Conservation (phyloP, 2,329 filamentous ascomycete species). For the Paraphaeosphaeria minitans region DNA sequence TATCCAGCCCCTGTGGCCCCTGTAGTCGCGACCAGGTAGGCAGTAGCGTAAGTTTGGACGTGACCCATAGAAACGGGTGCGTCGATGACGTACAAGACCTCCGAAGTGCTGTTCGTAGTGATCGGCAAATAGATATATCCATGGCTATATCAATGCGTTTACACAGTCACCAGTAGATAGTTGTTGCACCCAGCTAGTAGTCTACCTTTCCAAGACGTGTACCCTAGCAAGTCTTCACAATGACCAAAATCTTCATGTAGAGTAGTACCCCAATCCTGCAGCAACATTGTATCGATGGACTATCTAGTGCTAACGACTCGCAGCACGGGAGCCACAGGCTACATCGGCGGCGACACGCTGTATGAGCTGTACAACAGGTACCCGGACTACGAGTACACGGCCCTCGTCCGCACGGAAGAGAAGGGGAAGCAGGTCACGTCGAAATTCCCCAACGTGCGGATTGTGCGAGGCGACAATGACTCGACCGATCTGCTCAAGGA, state of each 20-base stretch:
- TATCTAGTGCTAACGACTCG: slow-evolving; percentile 9
- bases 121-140: neutral
- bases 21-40: neutral
- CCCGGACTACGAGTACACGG: slow-evolving; percentile 54
- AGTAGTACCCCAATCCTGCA: neutral
- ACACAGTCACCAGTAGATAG: too few relatives aligned
- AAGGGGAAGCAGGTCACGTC: slow-evolving; percentile 51
- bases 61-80: neutral
- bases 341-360: slow-evolving; percentile 48
- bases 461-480: slow-evolving; percentile 58
- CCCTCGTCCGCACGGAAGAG: slow-evolving; percentile 51
- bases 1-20: neutral
- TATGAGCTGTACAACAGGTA: slow-evolving; percentile 51
- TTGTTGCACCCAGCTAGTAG: too few relatives aligned
- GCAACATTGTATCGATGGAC: too few relatives aligned
- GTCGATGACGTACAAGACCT: slow-evolving; percentile 4
- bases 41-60: neutral
- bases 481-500: slow-evolving; percentile 51
- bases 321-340: slow-evolving; percentile 22
- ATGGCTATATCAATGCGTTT: neutral
- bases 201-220: too few relatives aligned
- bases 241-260: slow-evolving; percentile 6
- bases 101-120: neutral
- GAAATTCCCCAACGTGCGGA: slow-evolving; percentile 52
- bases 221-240: neutral